These are phyloP conservation scores for Lecanicillium sp. DNA, from an alignment of 2,329 filamentous ascomycete genomes.

Conservation along the genomic window DNA sequence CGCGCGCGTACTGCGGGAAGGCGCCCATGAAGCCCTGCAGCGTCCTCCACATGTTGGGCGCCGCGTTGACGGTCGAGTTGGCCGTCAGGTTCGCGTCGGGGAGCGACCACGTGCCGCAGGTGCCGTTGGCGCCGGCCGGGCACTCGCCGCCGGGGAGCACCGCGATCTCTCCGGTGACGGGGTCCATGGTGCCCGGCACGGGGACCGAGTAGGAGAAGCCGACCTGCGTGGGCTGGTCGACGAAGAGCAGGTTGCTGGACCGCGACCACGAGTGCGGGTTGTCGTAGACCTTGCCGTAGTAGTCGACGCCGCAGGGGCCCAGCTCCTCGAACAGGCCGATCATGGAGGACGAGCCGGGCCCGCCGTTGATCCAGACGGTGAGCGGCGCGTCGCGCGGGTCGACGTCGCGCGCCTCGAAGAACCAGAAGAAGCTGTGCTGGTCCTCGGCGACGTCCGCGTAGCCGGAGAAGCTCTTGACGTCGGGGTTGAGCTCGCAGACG, in stretches of 20 bases:
- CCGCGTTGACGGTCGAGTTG: constrained; percentile 46
- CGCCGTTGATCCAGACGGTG: constrained; percentile 56
- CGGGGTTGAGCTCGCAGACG: constrained; percentile 7
- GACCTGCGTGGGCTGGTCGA: constrained; percentile 56
- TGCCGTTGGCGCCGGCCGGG: background rate
- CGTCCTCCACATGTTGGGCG: constrained; percentile 54
- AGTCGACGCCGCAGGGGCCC: constrained; percentile 37
- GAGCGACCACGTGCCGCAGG: background rate
- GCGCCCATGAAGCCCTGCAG: constrained; percentile 48
- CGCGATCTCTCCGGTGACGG: background rate
- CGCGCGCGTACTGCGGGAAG: constrained; percentile 45
- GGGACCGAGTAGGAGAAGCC: constrained; percentile 56
- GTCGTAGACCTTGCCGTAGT: constrained; percentile 2
- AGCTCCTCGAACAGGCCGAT: constrained; percentile 51
- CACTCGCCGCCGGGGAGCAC: background rate
- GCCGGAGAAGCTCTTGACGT: constrained; percentile 11
- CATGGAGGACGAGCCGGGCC: constrained; percentile 54
- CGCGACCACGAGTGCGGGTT: constrained; percentile 37
- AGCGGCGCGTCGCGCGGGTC: constrained; percentile 23
- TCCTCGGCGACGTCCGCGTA: constrained; percentile 11
- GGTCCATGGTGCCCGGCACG: constrained; percentile 51
- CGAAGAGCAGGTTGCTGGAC: constrained; percentile 43
- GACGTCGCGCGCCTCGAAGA: constrained; percentile 29
- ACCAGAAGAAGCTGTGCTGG: constrained; percentile 44
- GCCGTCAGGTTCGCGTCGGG: constrained; percentile 27